These are phyloP conservation scores for Micromonas pusilla DNA, from an alignment of 139 green algal species.

Conservation along the genomic window DNA sequence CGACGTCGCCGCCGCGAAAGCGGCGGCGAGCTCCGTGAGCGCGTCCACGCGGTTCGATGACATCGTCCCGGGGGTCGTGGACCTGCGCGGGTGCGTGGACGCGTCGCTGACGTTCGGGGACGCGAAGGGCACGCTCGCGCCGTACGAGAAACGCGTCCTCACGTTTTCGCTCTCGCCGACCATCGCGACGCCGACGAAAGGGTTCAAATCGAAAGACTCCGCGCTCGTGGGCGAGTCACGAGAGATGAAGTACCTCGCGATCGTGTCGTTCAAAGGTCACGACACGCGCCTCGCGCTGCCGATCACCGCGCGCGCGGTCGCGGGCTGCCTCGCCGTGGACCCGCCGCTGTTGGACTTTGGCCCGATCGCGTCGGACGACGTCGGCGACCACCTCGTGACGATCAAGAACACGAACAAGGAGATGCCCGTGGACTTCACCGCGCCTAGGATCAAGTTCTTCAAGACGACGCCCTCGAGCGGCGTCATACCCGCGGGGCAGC, in stretches of 20 bases:
- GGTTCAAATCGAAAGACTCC: not conserved
- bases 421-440: conserved; percentile 6
- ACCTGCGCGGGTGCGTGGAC: no score
- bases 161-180: not conserved
- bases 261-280: not conserved
- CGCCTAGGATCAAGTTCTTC: conserved; percentile 14
- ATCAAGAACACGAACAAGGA: conserved; percentile 24
- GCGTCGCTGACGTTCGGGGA: no score
- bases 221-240: not conserved
- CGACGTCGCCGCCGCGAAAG: no score
- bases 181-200: not conserved
- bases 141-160: not conserved
- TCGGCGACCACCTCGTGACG: conserved; percentile 11
- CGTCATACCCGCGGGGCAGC: conserved; percentile 13
- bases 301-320: not conserved
- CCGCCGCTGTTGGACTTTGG: conserved; percentile 9
- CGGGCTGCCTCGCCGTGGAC: not conserved
- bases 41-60: no score
- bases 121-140: not conserved
- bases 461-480: conserved; percentile 11
- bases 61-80: no score
- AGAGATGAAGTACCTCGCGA: not conserved
- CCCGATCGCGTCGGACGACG: conserved; percentile 11
- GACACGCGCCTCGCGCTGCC: not conserved
- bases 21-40: no score